These are phyloP conservation scores for Prosopis cineraria DNA, from an alignment of 306 rosid species.

Conservation along the genomic window DNA sequence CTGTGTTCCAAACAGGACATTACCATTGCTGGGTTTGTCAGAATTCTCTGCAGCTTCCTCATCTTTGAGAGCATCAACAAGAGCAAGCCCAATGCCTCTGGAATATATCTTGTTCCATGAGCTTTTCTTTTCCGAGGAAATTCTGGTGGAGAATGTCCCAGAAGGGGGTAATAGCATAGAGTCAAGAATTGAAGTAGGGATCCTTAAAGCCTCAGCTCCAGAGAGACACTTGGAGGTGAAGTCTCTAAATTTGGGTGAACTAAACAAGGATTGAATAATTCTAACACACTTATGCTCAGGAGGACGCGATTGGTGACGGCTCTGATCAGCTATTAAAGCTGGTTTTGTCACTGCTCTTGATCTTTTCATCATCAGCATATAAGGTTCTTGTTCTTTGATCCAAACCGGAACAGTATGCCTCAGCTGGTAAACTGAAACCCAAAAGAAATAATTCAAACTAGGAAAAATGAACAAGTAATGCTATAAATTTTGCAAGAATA, in stretches of 20 bases:
- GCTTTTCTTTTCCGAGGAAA: conserved; percentile 46
- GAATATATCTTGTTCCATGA: conserved; percentile 45
- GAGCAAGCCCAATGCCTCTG: conserved; percentile 72
- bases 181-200: conserved; percentile 85
- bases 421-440: conserved; percentile 20
- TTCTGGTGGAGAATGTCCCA: conserved; percentile 13
- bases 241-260: conserved; percentile 69
- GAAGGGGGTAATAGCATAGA: conserved; percentile 48
- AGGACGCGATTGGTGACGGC: conserved; percentile 50
- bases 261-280: conserved; percentile 57
- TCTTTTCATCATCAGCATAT: conserved; percentile 72
- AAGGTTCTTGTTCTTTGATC: conserved; percentile 12
- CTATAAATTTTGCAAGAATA: conserved; percentile 1
- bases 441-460: conserved; percentile 19
- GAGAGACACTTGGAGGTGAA: conserved; percentile 53
- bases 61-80: conserved; percentile 51
- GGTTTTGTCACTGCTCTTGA: conserved; percentile 87
- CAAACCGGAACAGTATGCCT: conserved; percentile 22
- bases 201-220: conserved; percentile 52
- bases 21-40: conserved; percentile 40
- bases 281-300: conserved; percentile 42
- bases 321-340: conserved; percentile 81
- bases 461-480: not conserved
- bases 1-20: conserved; percentile 59
- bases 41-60: conserved; percentile 30